Conservation (phyloP, 2,329 filamentous ascomycete genomes). For the Penicillium digitatum region DNA sequence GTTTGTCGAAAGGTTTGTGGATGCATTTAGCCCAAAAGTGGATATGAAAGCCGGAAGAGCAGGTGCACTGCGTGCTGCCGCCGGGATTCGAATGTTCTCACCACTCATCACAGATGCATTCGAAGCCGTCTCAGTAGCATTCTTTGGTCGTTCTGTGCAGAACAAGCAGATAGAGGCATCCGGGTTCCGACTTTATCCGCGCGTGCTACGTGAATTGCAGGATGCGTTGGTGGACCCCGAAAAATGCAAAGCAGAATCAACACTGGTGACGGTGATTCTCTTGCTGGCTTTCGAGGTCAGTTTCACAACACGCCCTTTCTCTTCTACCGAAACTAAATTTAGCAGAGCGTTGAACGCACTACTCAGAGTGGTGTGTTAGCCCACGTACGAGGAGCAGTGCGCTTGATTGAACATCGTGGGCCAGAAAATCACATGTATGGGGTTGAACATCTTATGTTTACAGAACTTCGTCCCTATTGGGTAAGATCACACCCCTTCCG, state of each 20-base stretch:
- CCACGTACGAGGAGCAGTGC: constrained; percentile 36
- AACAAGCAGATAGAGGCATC: constrained; percentile 33
- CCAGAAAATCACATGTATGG: constrained; percentile 41
- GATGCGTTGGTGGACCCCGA: constrained; percentile 37
- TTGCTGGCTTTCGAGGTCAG: constrained; percentile 38
- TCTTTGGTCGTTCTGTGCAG: constrained; percentile 37
- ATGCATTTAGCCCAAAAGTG: constrained; percentile 40
- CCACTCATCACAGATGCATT: constrained; percentile 38
- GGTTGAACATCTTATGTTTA: constrained; percentile 39
- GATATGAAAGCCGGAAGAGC: constrained; percentile 34
- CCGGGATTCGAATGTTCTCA: constrained; percentile 40
- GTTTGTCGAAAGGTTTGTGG: constrained; percentile 39
- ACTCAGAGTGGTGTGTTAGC: constrained; percentile 31
- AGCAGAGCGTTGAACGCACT: constrained; percentile 37
- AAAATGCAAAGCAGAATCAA: constrained; percentile 36
- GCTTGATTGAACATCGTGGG: constrained; percentile 38
- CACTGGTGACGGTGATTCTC: constrained; percentile 38
- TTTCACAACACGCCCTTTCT: neutral
- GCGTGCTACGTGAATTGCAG: constrained; percentile 36
- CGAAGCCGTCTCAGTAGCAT: constrained; percentile 38
- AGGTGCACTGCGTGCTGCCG: constrained; percentile 36
- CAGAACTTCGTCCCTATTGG: constrained; percentile 41
- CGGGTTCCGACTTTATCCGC: constrained; percentile 34
- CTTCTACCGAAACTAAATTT: neutral
- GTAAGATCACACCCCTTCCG: constrained; percentile 18